Conservation (phyloP, 495 filamentous ascomycete species). For the Neurospora africana region DNA sequence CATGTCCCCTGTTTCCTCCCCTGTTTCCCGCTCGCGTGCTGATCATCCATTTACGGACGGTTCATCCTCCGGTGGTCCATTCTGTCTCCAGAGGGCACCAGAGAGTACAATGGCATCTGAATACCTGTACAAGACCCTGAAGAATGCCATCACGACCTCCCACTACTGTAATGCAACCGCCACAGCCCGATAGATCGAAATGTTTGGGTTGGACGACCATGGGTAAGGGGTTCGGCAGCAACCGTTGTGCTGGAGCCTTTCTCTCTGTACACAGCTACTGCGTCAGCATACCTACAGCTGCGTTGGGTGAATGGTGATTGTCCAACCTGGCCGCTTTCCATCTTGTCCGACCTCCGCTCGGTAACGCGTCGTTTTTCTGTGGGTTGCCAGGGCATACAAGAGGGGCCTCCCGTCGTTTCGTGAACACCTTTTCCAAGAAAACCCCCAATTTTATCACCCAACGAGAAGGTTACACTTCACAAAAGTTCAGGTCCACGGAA, state of each 20-base stretch:
- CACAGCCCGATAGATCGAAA: not conserved
- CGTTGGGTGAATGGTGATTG: not conserved
- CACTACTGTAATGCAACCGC: not conserved
- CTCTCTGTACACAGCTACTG: not conserved
- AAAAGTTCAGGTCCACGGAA: not conserved
- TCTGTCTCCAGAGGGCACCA: not conserved
- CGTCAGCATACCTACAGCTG: not conserved
- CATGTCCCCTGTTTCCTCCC: not conserved
- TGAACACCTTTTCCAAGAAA: not conserved
- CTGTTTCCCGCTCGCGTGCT: not conserved
- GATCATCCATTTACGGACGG: not conserved
- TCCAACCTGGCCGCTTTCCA: not conserved
- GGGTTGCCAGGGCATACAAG: not conserved
- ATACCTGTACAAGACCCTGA: not conserved
- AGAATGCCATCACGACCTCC: not conserved
- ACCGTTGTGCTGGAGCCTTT: not conserved
- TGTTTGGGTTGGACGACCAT: not conserved
- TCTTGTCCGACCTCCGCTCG: not conserved
- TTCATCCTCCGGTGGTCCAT: not conserved
- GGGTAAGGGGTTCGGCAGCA: not conserved
- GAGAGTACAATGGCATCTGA: not conserved
- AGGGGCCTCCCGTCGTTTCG: not conserved
- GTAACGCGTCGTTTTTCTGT: not conserved
- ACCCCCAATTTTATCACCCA: not conserved
- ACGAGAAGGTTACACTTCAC: not conserved